These are phyloP conservation scores for Pleurotus tuoliensis DNA, from an alignment of 768 basidiomycete genomes.

Conservation along the genomic window DNA sequence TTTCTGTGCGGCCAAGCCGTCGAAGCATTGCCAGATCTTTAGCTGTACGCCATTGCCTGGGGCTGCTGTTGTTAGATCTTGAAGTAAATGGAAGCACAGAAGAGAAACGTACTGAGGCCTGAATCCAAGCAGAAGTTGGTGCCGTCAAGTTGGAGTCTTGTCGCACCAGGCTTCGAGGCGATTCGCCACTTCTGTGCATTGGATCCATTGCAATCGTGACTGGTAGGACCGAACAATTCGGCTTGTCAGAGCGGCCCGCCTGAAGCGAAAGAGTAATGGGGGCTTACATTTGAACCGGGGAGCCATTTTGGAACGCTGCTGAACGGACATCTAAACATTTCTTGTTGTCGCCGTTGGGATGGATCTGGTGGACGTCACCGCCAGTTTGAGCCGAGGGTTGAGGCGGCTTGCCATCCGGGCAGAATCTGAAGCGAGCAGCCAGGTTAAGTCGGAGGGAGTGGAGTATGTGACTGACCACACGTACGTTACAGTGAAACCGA, in stretches of 20 bases:
- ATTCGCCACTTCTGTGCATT: constrained; percentile 3
- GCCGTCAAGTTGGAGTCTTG: constrained; percentile 3
- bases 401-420: constrained; percentile 1
- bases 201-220: constrained; percentile 6
- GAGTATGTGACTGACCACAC: neutral
- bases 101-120: neutral
- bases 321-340: constrained; percentile 5
- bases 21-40: constrained; percentile 6
- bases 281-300: constrained; percentile 5
- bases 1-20: neutral
- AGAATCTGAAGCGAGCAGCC: constrained; percentile 1
- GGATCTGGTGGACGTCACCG: constrained; percentile 2
- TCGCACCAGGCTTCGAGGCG: neutral
- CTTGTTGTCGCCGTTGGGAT: constrained; percentile 3
- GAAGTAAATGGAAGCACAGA: neutral
- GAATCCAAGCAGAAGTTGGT: constrained; percentile 5
- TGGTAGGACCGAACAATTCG: neutral
- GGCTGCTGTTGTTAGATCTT: neutral
- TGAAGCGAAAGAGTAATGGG: no score
- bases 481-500: constrained; percentile 3
- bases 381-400: neutral
- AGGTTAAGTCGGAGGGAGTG: neutral
- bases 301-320: neutral
- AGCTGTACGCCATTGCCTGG: constrained; percentile 2
- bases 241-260: no score